Evolutionary conservation across 1,284 basidiomycete species (phyloP).

Genomic region (Trichosporon faecale): DNA sequence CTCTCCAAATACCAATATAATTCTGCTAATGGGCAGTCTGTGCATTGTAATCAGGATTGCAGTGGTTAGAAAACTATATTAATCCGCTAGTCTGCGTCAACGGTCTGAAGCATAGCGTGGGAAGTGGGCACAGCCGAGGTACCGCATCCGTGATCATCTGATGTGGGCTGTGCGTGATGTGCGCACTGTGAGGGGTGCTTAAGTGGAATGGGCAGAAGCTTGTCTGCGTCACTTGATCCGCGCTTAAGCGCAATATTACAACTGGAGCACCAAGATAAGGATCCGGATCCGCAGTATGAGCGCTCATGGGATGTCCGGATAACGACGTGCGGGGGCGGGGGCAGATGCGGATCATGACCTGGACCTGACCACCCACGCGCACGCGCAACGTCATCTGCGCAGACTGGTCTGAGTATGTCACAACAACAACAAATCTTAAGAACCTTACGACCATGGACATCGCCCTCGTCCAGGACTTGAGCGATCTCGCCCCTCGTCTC

Average conservation of each 20-base stretch:
- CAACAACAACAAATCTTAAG: not conserved
- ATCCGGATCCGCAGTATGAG: not conserved
- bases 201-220: too few species aligned
- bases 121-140: too few species aligned
- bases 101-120: too few species aligned
- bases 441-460: not conserved
- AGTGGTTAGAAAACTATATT: too few species aligned
- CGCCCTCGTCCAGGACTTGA: not conserved
- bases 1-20: too few species aligned
- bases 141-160: too few species aligned
- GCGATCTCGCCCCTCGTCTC: not conserved
- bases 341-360: not conserved
- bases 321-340: not conserved
- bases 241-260: not conserved
- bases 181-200: too few species aligned
- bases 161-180: too few species aligned
- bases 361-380: not conserved
- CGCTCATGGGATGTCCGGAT: not conserved
- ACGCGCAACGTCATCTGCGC: not conserved
- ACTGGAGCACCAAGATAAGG: not conserved
- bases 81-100: too few species aligned
- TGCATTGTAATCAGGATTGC: too few species aligned
- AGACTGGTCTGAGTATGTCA: not conserved
- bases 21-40: too few species aligned
- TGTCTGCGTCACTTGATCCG: not conserved